Conservation (phyloP, 352 stramenopile genomes). For the Globisporangium radiosum region DNA sequence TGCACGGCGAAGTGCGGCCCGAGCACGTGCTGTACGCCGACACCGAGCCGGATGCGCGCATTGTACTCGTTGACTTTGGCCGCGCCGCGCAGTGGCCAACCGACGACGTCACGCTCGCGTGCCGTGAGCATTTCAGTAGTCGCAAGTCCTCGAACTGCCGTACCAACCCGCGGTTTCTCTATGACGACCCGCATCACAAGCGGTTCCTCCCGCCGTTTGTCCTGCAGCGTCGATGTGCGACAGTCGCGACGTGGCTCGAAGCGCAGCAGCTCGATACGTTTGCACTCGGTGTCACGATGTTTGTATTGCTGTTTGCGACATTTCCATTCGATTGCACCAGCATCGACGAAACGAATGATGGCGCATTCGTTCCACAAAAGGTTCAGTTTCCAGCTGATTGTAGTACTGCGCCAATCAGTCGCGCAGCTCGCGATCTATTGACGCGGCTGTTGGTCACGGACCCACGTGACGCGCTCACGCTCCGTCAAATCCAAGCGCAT, state of each 20-base stretch:
- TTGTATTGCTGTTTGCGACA: constrained; percentile 49
- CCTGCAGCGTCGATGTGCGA: constrained; percentile 20
- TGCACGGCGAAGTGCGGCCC: constrained; percentile 64
- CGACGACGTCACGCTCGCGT: constrained; percentile 20
- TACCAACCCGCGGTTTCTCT: constrained; percentile 24
- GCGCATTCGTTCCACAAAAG: constrained; percentile 19
- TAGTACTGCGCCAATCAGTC: constrained; percentile 21
- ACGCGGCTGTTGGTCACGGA: constrained; percentile 51
- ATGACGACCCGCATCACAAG: constrained; percentile 49
- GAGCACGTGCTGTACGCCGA: constrained; percentile 76
- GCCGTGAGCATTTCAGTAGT: constrained; percentile 1
- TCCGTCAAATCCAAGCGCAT: constrained; percentile 52
- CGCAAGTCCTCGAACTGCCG: background rate
- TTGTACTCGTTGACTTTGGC: constrained; percentile 62
- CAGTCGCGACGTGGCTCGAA: constrained; percentile 42
- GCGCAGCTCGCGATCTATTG: constrained; percentile 62
- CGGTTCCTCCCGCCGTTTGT: constrained; percentile 65
- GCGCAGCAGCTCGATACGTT: constrained; percentile 66
- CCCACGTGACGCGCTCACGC: constrained; percentile 33
- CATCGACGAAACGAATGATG: constrained; percentile 23
- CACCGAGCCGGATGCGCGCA: constrained; percentile 47
- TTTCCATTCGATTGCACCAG: constrained; percentile 39
- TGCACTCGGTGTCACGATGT: constrained; percentile 70
- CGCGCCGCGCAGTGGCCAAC: constrained; percentile 37
- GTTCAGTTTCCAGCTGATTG: constrained; percentile 21